These are phyloP conservation scores for Solanum hybrid DNA, from an alignment of 305 asterid species.

Conservation along the genomic window DNA sequence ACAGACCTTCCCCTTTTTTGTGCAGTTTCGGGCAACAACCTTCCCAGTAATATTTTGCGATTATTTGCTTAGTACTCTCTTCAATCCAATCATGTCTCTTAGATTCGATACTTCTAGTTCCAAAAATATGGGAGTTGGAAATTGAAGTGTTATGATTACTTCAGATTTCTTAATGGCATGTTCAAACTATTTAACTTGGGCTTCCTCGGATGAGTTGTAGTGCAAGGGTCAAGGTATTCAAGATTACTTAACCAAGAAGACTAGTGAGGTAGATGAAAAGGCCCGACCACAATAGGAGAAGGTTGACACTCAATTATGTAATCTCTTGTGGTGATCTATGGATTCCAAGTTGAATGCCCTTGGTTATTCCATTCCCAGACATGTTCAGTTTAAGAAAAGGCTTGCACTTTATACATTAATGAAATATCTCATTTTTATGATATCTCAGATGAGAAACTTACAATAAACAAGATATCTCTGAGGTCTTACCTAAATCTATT, in stretches of 20 bases:
- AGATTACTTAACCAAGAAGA: neutral
- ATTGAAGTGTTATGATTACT: neutral
- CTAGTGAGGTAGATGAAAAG: neutral
- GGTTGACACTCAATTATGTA: neutral
- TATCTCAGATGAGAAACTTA: no score
- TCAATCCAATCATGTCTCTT: neutral
- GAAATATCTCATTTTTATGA: neutral
- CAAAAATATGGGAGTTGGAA: neutral
- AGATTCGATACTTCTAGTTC: neutral
- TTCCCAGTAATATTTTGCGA: neutral
- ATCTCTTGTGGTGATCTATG: neutral
- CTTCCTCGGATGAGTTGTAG: neutral
- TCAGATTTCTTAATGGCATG: neutral
- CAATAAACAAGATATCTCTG: neutral
- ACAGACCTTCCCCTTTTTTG: neutral
- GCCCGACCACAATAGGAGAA: neutral
- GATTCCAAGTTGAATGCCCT: neutral
- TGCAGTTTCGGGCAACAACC: neutral
- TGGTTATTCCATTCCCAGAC: neutral
- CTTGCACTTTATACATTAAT: neutral
- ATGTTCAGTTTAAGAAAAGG: neutral
- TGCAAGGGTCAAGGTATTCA: neutral
- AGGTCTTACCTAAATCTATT: neutral
- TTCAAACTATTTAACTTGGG: neutral
- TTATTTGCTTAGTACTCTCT: neutral